Percentiles rank a stretch among this genome's conserved stretches.
These are phyloP conservation scores for Xylaria arbuscula DNA, from an alignment of 2,329 filamentous ascomycete species.

Conservation along the genomic window DNA sequence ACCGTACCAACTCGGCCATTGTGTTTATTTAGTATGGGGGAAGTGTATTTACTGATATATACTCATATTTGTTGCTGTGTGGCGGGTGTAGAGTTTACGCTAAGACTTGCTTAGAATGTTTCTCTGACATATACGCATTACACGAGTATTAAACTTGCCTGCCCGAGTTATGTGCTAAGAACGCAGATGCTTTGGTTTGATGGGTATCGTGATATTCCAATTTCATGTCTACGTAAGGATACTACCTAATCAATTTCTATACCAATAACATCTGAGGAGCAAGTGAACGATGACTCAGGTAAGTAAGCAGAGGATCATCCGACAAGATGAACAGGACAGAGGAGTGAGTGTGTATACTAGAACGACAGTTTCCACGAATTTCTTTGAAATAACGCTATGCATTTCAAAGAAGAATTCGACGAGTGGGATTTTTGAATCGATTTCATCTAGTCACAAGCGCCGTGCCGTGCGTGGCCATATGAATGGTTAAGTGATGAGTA, in stretches of 20 bases:
- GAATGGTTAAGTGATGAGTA: background rate
- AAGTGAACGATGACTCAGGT: background rate
- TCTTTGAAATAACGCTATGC: background rate
- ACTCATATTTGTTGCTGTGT: too few species aligned
- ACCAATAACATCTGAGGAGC: background rate
- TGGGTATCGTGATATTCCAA: background rate
- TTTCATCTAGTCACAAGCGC: background rate
- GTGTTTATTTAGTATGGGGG: too few species aligned
- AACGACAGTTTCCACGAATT: background rate
- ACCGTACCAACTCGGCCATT: too few species aligned
- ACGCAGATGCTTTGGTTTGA: background rate
- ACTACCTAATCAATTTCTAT: slow-evolving; percentile 18
- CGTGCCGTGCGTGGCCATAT: too few species aligned
- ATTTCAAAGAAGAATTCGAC: background rate
- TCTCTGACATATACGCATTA: too few species aligned
- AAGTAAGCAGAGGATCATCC: background rate
- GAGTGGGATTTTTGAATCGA: background rate
- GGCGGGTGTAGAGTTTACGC: too few species aligned
- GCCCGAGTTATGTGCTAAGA: background rate
- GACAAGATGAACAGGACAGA: background rate
- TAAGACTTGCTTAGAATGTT: too few species aligned
- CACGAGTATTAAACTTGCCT: background rate
- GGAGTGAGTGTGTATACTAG: background rate
- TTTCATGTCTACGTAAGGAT: slow-evolving; percentile 4
- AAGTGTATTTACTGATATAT: too few species aligned